These are phyloP conservation scores for Pythium grandisporangium DNA, from an alignment of 352 stramenopile species.

Conservation along the genomic window DNA sequence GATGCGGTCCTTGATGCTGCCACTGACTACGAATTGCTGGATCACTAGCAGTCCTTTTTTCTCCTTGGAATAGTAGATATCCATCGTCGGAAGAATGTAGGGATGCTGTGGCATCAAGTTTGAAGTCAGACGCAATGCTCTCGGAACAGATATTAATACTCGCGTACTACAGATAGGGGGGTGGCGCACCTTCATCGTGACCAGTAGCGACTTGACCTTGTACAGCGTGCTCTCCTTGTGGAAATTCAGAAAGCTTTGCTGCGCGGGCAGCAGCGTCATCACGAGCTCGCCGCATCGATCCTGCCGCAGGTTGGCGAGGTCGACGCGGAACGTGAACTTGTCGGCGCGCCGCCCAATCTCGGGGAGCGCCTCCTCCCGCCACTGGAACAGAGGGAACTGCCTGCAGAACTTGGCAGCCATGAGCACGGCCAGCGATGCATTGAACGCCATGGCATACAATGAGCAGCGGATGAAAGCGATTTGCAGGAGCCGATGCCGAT, in stretches of 20 bases:
- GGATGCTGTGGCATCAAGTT: constrained; percentile 26
- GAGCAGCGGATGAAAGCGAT: no score
- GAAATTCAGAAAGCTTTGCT: constrained; percentile 52
- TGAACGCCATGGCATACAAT: constrained; percentile 25
- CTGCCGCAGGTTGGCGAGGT: constrained; percentile 55
- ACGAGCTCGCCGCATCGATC: constrained; percentile 46
- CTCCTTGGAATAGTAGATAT: constrained; percentile 58
- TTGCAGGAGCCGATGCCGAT: no score
- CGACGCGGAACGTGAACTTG: constrained; percentile 67
- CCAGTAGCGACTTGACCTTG: constrained; percentile 65
- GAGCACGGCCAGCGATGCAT: constrained; percentile 53
- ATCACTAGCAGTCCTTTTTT: constrained; percentile 57
- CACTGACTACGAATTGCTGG: constrained; percentile 40
- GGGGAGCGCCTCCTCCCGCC: constrained; percentile 56
- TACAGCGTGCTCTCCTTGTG: constrained; percentile 49
- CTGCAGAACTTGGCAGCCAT: constrained; percentile 67
- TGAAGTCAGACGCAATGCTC: neutral
- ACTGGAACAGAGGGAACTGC: constrained; percentile 57
- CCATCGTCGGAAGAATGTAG: constrained; percentile 56
- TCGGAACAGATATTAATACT: no score
- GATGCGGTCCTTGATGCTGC: constrained; percentile 64
- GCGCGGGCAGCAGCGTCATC: constrained; percentile 40
- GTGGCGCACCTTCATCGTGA: constrained; percentile 46
- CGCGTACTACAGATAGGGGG: neutral
- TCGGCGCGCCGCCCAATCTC: constrained; percentile 40